Base-by-base conservation (phyloP, 2,329 filamentous ascomycete genomes). In the Penicillium corylophilum region DNA sequence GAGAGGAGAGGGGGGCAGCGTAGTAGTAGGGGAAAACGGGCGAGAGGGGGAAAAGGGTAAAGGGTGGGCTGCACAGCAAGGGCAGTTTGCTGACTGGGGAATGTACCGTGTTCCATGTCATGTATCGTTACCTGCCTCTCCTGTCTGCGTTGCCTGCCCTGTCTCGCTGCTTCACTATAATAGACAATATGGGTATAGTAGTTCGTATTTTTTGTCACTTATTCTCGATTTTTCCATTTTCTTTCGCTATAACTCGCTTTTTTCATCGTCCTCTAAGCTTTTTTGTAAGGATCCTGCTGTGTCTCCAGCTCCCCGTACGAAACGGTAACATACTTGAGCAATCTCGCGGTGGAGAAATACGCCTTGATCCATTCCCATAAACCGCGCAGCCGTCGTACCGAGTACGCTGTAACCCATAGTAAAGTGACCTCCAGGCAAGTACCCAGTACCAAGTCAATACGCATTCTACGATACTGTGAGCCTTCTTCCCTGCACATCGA, bases 1-100 rank as follows among this genome's bases (percentile, higher is more conserved):
- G 62, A 62, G 61, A 63, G 62, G 54, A 28, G 59, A 59, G 60
- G 60, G 61, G 62, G 61, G 60, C 65, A 63, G 55, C 58, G 64
- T 61, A 64, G 63, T 66, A 68, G 66, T 67, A 69, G 66, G 66
- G 66, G 64, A 55, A 65, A 58, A 54, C 26, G 52, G 53, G 54
- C 31, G 49, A 43, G 55, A 57, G 58, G 41, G 23, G 26, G 41
- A 22, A 57, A 57, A 60, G 46, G 50, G 47, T 29, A 57, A 60
- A 57, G 56, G 61, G 60, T 57, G 50, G 46, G 62, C 54, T 55
- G 51, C 57, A 63, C 59, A 60, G 64, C 61, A 64, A 63, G 61
- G 66, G 62, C 48, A 36, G 28, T 61, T 59, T 59, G 52, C 60
- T 64, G 57, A 67, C 61, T 63, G 57, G 62, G 49, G 58, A 55